Evolutionary conservation across 1,284 basidiomycete species (phyloP).

Genomic region (Athelia psychrophila): DNA sequence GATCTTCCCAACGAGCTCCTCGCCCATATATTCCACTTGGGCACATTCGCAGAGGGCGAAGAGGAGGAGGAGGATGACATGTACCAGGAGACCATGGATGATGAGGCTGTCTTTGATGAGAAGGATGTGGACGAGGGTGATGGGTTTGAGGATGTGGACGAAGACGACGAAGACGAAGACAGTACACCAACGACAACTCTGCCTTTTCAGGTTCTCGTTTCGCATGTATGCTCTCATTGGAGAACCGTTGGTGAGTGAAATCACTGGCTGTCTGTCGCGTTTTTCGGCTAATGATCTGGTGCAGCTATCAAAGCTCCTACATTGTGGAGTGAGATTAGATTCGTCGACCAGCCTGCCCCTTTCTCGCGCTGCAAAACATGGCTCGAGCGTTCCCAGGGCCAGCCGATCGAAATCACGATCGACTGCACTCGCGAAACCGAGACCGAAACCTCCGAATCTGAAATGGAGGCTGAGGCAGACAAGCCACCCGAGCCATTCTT

Average conservation of each 20-base stretch:
- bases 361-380: constrained; percentile 39
- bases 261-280: background rate
- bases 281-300: too few relatives aligned
- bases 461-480: constrained; percentile 14
- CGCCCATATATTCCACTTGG: constrained; percentile 53
- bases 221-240: constrained; percentile 39
- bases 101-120: constrained; percentile 12
- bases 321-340: constrained; percentile 25
- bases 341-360: constrained; percentile 23
- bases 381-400: constrained; percentile 43
- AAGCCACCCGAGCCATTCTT: background rate
- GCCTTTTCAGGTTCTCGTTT: constrained; percentile 38
- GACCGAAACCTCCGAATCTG: constrained; percentile 1
- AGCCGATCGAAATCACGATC: constrained; percentile 45
- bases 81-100: constrained; percentile 22
- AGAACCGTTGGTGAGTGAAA: constrained; percentile 18
- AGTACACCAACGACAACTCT: constrained; percentile 16
- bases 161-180: constrained; percentile 22
- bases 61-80: constrained; percentile 26
- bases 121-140: constrained; percentile 4
- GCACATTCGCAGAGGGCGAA: constrained; percentile 34
- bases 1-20: constrained; percentile 57
- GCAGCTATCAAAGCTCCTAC: constrained; percentile 23
- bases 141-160: constrained; percentile 11
- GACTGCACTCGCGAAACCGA: constrained; percentile 33